Conservation (phyloP, 1,139 yeast species). For the Geotrichum fermentans region DNA sequence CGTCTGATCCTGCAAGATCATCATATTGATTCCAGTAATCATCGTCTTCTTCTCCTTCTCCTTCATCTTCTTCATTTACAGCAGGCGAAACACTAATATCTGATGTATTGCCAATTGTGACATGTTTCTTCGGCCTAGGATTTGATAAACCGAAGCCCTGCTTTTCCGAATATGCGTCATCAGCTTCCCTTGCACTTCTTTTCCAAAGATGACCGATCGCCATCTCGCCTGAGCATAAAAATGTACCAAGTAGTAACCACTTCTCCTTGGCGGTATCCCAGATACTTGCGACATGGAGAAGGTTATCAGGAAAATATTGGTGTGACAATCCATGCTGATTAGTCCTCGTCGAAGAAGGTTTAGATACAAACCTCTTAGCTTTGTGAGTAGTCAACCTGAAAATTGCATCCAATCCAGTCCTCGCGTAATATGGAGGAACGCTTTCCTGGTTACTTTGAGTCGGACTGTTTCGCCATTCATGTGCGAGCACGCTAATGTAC, state of each 20-base stretch:
- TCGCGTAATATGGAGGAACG: slow-evolving; percentile 6
- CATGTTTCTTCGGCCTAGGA: neutral
- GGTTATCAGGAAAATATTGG: neutral
- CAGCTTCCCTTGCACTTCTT: slow-evolving; percentile 4
- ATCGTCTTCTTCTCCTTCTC: slow-evolving; percentile 6
- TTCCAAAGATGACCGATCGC: slow-evolving; percentile 2
- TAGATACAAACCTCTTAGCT: slow-evolving; percentile 11
- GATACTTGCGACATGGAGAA: slow-evolving; percentile 8
- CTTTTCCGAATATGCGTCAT: neutral
- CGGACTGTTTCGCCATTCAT: slow-evolving; percentile 9
- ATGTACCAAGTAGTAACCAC: slow-evolving; percentile 14
- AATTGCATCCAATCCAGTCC: slow-evolving; percentile 16
- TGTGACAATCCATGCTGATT: too few relatives aligned
- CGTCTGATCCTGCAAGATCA: slow-evolving; percentile 16
- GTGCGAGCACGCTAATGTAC: slow-evolving; percentile 11
- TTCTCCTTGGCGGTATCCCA: slow-evolving; percentile 4
- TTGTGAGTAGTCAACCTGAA: slow-evolving; percentile 14
- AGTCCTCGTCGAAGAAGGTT: neutral
- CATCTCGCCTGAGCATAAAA: slow-evolving; percentile 8
- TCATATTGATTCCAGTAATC: slow-evolving; percentile 17
- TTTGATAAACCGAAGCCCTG: neutral
- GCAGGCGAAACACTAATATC: too few relatives aligned
- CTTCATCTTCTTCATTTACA: slow-evolving; percentile 1
- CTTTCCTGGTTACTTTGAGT: neutral
- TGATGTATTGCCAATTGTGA: too few relatives aligned